Evolutionary conservation across 2,329 filamentous ascomycete species (phyloP), one percentile per base, ranked within the genome.

Genomic region (Helotiales sp.): DNA sequence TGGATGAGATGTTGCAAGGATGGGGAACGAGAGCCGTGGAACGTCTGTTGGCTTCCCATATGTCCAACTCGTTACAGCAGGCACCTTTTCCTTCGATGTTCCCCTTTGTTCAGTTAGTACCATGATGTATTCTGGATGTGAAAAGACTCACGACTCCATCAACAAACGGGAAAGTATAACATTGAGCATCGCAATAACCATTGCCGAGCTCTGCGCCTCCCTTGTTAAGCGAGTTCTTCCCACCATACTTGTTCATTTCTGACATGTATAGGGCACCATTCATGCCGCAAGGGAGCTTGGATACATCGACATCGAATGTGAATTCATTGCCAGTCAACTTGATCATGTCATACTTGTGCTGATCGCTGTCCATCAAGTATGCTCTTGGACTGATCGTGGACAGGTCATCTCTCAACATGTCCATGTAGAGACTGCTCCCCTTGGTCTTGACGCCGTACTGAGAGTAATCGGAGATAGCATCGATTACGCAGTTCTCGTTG

Each of bases 261-360:
- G 86, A 80, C 55, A 91, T 83, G 80, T 92, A 92, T 49, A 92
- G 80, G 57, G 90, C 90, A 64, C 89, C 90, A 79, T 93, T 92
- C 67, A 93, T 80, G 70, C 90, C 90, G 75, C 91, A 93, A 69
- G 86, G 85, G 24, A 91, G 82, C 71, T 85, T 85, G 40, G 89
- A 91, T 45, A 91, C 86, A 76, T 93, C 90, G 37, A 91, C 89
- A 65, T 91, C 89, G 69, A 92, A 91, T 65, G 88, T 88, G 79
- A 93, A 89, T 73, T 87, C 88, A 70, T 86, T 78, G 68, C 86
- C 81, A 72, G 87, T 84, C 71, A 85, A 80, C 45, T 78, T 78
- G 58, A 88, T 82, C n/a, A 81, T 84, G 80, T 91, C 81, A 78
- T 92, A 92, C 66, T 85, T 86, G 71, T 79, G 76, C 65, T 80